A percentile compares a stretch with the other conserved stretches of the same genome.
These are phyloP conservation scores for Skeletonema grethae DNA, from an alignment of 108 stramenopile species.

Conservation along the genomic window DNA sequence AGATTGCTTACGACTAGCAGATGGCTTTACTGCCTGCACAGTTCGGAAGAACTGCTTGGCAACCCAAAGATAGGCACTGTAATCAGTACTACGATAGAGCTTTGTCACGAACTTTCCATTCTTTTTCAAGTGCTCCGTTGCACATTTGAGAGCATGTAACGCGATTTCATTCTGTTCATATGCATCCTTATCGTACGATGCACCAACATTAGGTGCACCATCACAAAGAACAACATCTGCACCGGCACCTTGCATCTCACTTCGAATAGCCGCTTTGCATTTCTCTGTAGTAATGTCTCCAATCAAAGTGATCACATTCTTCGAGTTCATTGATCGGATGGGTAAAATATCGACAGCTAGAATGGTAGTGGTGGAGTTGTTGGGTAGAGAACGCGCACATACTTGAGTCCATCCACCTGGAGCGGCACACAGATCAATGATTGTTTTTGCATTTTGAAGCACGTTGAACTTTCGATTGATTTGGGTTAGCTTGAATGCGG, in stretches of 20 bases:
- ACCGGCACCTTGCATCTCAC: conserved; percentile 69
- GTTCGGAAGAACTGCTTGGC: conserved; percentile 92
- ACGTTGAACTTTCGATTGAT: conserved; percentile 97
- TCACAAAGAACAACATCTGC: conserved; percentile 99
- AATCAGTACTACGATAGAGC: conserved; percentile 96
- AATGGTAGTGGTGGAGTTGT: conserved; percentile 66
- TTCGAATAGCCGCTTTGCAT: conserved; percentile 85
- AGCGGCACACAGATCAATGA: conserved; percentile 98
- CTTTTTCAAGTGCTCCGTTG: conserved; percentile 87
- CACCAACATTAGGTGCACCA: conserved; percentile 99
- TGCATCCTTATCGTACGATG: conserved; percentile 95
- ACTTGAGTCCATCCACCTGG: conserved; percentile 99
- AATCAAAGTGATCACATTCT: conserved; percentile 90
- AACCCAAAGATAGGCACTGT: conserved; percentile 96
- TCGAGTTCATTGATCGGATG: conserved; percentile 73
- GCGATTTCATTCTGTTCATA: conserved; percentile 98
- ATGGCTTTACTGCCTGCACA: conserved; percentile 94
- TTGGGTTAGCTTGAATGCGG: conserved; percentile 98
- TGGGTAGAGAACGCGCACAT: conserved; percentile 76
- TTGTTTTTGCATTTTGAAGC: conserved; percentile 77
- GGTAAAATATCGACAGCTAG: conserved; percentile 98
- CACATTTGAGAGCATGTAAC: conserved; percentile 95
- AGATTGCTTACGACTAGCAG: conserved; percentile 87
- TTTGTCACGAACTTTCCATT: conserved; percentile 97
- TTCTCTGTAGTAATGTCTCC: conserved; percentile 98